Conservation (phyloP, 257 asterid species). For the Fraxinus cuspidata region DNA sequence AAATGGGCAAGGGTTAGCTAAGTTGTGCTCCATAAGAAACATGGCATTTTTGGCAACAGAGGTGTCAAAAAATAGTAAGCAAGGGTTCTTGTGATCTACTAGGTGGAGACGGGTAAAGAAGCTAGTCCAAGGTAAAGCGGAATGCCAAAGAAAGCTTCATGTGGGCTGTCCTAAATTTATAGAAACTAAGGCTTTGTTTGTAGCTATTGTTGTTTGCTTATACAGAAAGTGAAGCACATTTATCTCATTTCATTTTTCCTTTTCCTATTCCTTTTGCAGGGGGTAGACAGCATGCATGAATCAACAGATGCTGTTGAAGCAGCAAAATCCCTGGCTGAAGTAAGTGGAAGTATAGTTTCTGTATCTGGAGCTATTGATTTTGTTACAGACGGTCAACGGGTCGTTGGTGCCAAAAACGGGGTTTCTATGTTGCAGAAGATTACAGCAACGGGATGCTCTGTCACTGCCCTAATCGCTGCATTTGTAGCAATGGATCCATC, state of each 20-base stretch:
- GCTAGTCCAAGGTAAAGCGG: background rate
- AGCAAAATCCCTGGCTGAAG: conserved; percentile 68
- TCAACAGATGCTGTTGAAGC: conserved; percentile 79
- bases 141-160: background rate
- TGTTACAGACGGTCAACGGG: conserved; percentile 70
- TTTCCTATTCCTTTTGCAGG: conserved; percentile 43
- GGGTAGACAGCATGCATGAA: conserved; percentile 67
- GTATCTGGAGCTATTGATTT: conserved; percentile 85
- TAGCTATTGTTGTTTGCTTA: background rate
- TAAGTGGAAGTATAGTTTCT: conserved; percentile 60
- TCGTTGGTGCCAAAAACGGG: conserved; percentile 70
- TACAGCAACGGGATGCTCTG: conserved; percentile 91
- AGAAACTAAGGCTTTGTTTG: background rate
- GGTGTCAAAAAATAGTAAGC: background rate
- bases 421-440: conserved; percentile 82
- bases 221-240: background rate
- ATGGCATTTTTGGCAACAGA: background rate
- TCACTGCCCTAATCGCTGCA: conserved; percentile 82
- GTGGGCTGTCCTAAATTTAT: background rate
- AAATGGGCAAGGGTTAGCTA: background rate
- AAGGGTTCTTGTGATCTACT: background rate
- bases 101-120: background rate
- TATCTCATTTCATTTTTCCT: background rate
- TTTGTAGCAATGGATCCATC: conserved; percentile 68
- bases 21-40: background rate